These are phyloP conservation scores for Epichloe brachyelytri DNA, from an alignment of 2,329 filamentous ascomycete species.

Conservation along the genomic window DNA sequence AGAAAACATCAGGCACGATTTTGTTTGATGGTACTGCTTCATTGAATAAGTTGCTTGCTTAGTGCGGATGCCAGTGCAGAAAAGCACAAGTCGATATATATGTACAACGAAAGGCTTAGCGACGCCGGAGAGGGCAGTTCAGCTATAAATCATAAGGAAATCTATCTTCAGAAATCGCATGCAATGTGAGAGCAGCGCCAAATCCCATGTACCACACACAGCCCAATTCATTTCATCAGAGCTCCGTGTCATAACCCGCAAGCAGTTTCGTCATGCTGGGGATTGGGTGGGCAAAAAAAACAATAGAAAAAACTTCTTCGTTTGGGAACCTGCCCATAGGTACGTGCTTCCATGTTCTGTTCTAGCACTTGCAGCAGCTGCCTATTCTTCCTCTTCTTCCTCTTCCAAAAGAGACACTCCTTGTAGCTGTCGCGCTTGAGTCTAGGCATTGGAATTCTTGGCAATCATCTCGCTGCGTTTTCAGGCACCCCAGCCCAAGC, in stretches of 20 bases:
- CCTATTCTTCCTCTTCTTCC: not conserved
- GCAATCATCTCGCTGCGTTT: not conserved
- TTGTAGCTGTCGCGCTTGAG: not conserved
- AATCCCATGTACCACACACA: not conserved
- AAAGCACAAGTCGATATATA: slow-evolving; percentile 2
- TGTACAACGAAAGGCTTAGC: slow-evolving; percentile 1
- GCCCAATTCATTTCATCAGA: not conserved
- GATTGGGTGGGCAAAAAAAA: not conserved
- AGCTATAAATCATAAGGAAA: not conserved
- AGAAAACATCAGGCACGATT: no score
- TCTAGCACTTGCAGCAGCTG: not conserved
- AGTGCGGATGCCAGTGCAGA: not conserved
- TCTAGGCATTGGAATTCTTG: not conserved
- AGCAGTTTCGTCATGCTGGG: slow-evolving; percentile 3
- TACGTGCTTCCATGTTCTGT: not conserved
- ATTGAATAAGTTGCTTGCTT: not conserved
- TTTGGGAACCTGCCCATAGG: slow-evolving; percentile 1
- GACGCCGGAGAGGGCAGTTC: not conserved
- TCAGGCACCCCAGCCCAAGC: not conserved
- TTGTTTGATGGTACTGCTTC: not conserved
- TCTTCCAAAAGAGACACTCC: not conserved
- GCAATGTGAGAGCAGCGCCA: not conserved
- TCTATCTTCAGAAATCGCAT: not conserved
- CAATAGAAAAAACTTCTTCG: not conserved
- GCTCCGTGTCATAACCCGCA: not conserved